phyloP scores from a whole-genome alignment of 495 filamentous ascomycete genomes.

The Aspergillus coremiiformis region DNA sequence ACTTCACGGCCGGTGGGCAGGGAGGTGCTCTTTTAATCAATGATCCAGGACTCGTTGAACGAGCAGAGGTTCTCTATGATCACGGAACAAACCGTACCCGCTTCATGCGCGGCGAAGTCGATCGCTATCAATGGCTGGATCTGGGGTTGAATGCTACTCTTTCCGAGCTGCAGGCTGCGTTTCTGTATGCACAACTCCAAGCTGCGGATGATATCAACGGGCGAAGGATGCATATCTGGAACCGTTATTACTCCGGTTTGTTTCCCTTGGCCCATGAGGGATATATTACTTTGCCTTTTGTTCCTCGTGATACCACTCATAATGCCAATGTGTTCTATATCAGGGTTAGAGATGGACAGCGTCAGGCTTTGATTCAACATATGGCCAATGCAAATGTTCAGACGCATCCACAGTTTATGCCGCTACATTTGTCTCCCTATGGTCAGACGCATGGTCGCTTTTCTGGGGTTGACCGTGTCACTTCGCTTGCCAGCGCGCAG shows the following conservation, averaged over 20 bases:
- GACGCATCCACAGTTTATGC: slow-evolving; percentile 14
- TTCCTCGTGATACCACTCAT: slow-evolving; percentile 1
- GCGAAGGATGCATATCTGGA: neutral
- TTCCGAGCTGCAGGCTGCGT: slow-evolving; percentile 18
- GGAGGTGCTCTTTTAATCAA: slow-evolving; percentile 17
- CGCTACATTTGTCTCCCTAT: slow-evolving; percentile 8
- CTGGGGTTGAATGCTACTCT: slow-evolving; percentile 12
- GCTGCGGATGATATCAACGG: slow-evolving; percentile 11
- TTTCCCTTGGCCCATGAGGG: slow-evolving; percentile 4
- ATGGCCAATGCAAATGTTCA: slow-evolving; percentile 2
- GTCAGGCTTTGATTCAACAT: neutral
- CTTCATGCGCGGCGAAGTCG: slow-evolving; percentile 17
- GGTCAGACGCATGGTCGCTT: neutral
- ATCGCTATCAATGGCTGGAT: slow-evolving; percentile 12
- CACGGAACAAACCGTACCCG: slow-evolving; percentile 17
- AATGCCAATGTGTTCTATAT: slow-evolving; percentile 18
- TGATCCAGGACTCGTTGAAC: slow-evolving; percentile 4
- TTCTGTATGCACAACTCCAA: slow-evolving; percentile 16
- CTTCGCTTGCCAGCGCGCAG: slow-evolving; percentile 5
- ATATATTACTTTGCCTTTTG: neutral
- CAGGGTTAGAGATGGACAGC: neutral
- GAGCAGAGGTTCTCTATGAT: slow-evolving; percentile 13
- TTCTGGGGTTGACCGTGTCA: neutral
- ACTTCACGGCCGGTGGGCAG: slow-evolving; percentile 17
- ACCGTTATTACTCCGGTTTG: neutral